Evolutionary conservation across 2,329 filamentous ascomycete species (phyloP).

Genomic region (Paecilomyces variotii): DNA sequence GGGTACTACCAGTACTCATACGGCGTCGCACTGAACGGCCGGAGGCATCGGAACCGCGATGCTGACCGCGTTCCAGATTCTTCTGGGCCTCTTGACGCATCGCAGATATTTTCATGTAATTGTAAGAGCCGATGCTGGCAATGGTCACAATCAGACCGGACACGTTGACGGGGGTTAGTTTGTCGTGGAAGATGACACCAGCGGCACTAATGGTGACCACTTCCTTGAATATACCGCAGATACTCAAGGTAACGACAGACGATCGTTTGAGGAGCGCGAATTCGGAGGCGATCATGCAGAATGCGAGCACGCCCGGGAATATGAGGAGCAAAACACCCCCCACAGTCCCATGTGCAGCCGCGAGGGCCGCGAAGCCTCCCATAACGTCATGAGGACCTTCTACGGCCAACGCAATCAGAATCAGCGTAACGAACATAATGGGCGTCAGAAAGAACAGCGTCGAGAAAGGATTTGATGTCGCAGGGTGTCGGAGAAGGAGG

Average conservation of each 20-base stretch:
- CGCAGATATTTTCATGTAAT: slow-evolving; percentile 85
- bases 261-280: slow-evolving; percentile 93
- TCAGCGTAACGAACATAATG: slow-evolving; percentile 82
- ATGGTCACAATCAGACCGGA: slow-evolving; percentile 84
- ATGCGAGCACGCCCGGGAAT: slow-evolving; percentile 85
- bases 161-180: slow-evolving; percentile 78
- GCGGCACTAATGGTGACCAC: slow-evolving; percentile 91
- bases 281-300: slow-evolving; percentile 93
- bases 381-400: slow-evolving; percentile 67
- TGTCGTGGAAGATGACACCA: slow-evolving; percentile 79
- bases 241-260: slow-evolving; percentile 89
- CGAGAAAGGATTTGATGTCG: slow-evolving; percentile 92
- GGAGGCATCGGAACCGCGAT: slow-evolving; percentile 18
- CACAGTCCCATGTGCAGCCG: slow-evolving; percentile 58
- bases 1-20: slow-evolving; percentile 1
- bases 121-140: slow-evolving; percentile 77
- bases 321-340: slow-evolving; percentile 66
- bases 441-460: slow-evolving; percentile 97
- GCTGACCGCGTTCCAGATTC: slow-evolving; percentile 23
- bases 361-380: slow-evolving; percentile 57
- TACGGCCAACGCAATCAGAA: slow-evolving; percentile 73
- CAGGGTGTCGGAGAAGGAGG: slow-evolving; percentile 82
- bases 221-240: slow-evolving; percentile 98
- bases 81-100: slow-evolving; percentile 70
- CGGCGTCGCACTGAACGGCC: slow-evolving; percentile 11